Percentiles rank a stretch among this genome's conserved stretches.
These are phyloP conservation scores for Danielozyma ontarioensis DNA, from an alignment of 805 yeast species.

Conservation along the genomic window DNA sequence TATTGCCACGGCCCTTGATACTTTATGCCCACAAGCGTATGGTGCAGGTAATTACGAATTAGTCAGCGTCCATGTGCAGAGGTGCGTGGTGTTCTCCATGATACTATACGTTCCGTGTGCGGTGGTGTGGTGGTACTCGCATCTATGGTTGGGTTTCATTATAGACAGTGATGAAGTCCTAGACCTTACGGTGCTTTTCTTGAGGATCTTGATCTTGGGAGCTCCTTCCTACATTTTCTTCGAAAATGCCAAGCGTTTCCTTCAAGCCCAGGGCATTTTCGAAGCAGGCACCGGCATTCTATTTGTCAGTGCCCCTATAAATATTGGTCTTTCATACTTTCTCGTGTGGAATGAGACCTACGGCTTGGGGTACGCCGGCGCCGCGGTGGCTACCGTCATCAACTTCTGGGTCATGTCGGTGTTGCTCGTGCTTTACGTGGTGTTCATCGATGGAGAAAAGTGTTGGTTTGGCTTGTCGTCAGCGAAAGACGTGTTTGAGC, in stretches of 20 bases:
- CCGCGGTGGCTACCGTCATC: slow-evolving; percentile 38
- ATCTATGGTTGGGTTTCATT: slow-evolving; percentile 20
- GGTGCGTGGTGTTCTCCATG: slow-evolving; percentile 24
- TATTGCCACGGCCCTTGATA: slow-evolving; percentile 41
- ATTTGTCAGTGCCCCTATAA: slow-evolving; percentile 37
- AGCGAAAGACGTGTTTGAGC: slow-evolving; percentile 25
- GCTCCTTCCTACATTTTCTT: slow-evolving; percentile 42
- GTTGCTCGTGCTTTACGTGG: slow-evolving; percentile 30
- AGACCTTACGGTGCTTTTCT: slow-evolving; percentile 27
- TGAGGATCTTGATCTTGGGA: slow-evolving; percentile 31
- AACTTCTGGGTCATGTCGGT: slow-evolving; percentile 39
- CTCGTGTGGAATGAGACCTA: slow-evolving; percentile 37
- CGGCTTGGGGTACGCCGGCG: slow-evolving; percentile 40
- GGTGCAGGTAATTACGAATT: slow-evolving; percentile 38
- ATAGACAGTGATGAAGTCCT: slow-evolving; percentile 31
- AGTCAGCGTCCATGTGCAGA: slow-evolving; percentile 34
- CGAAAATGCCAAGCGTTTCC: slow-evolving; percentile 35
- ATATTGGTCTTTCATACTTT: slow-evolving; percentile 34
- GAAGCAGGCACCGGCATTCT: slow-evolving; percentile 43
- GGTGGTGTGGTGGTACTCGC: slow-evolving; percentile 36
- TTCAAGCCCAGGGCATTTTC: slow-evolving; percentile 44
- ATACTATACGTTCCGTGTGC: slow-evolving; percentile 35
- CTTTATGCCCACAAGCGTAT: slow-evolving; percentile 42
- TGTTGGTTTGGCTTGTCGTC: slow-evolving; percentile 65
- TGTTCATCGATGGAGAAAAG: slow-evolving; percentile 52